phyloP scores from a whole-genome alignment of 352 stramenopile genomes.

The Phytophthora pini region DNA sequence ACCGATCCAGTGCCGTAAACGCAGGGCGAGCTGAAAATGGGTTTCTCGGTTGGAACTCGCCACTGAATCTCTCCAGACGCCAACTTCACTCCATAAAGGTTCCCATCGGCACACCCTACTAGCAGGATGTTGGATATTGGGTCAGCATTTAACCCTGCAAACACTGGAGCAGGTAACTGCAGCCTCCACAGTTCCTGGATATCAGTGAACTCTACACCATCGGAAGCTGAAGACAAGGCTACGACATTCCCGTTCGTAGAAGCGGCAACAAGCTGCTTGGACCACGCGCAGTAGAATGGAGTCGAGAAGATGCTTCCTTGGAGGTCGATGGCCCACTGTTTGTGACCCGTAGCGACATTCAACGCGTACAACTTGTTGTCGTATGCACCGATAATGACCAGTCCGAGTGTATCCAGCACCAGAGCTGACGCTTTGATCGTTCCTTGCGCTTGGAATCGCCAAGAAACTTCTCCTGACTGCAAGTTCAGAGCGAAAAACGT shows the following conservation, averaged over 20 bases:
- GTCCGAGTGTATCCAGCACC: conserved; percentile 42
- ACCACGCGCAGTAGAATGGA: conserved; percentile 31
- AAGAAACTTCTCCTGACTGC: conserved; percentile 31
- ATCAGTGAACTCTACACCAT: conserved; percentile 5
- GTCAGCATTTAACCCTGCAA: conserved; percentile 52
- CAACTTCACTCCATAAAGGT: conserved; percentile 48
- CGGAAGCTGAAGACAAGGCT: conserved; percentile 14
- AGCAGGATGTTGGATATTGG: conserved; percentile 29
- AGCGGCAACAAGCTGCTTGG: conserved; percentile 40
- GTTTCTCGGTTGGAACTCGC: conserved; percentile 48
- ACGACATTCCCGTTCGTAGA: conserved; percentile 50
- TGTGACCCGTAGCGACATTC: conserved; percentile 24
- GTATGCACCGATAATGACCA: conserved; percentile 65
- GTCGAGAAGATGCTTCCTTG: conserved; percentile 62
- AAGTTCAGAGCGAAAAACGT: conserved; percentile 54
- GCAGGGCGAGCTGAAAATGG: conserved; percentile 67
- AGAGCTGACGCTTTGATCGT: conserved; percentile 62
- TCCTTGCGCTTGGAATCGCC: conserved; percentile 43
- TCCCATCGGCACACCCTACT: conserved; percentile 57
- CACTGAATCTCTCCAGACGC: conserved; percentile 37
- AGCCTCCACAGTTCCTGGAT: conserved; percentile 27
- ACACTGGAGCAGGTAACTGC: conserved; percentile 56
- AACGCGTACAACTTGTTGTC: conserved; percentile 55
- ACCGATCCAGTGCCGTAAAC: conserved; percentile 33
- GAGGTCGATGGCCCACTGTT: conserved; percentile 38